These are phyloP conservation scores for Nannizzia gypsea DNA, from an alignment of 2,329 filamentous ascomycete species.

Conservation along the genomic window DNA sequence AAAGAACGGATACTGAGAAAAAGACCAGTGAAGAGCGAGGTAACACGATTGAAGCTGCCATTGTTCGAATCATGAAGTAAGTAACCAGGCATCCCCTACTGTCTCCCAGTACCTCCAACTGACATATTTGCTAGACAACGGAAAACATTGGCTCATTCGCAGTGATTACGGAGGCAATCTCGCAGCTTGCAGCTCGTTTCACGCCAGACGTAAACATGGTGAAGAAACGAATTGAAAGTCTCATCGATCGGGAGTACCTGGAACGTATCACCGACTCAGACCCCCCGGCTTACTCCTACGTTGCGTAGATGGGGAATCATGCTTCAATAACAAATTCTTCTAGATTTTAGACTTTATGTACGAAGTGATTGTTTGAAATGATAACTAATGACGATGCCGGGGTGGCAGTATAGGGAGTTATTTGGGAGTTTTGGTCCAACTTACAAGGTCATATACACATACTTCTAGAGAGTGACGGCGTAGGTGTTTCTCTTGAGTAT, in stretches of 20 bases:
- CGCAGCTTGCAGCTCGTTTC: constrained; percentile 38
- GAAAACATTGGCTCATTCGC: constrained; percentile 37
- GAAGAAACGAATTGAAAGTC: constrained; percentile 41
- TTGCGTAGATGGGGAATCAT: constrained; percentile 23
- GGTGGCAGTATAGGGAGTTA: not conserved
- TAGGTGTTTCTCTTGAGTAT: too few relatives aligned
- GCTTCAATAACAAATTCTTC: not conserved
- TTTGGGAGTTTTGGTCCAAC: too few relatives aligned
- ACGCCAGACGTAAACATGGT: constrained; percentile 42
- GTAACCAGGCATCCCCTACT: constrained; percentile 9
- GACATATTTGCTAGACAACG: constrained; percentile 30
- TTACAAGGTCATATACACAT: not conserved
- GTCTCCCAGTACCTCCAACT: not conserved
- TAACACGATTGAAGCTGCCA: constrained; percentile 40
- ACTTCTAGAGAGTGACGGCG: too few relatives aligned
- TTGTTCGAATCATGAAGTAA: constrained; percentile 45
- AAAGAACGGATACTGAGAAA: constrained; percentile 42
- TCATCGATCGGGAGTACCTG: constrained; percentile 44
- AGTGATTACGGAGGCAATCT: constrained; percentile 41
- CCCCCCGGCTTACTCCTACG: constrained; percentile 35
- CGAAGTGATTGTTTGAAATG: not conserved
- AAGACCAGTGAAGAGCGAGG: constrained; percentile 40
- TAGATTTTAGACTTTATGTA: not conserved
- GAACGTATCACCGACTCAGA: constrained; percentile 33
- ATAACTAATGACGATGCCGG: not conserved